Base-by-base conservation (phyloP, 176 grass and related monocot species). In the Avena eriantha region DNA sequence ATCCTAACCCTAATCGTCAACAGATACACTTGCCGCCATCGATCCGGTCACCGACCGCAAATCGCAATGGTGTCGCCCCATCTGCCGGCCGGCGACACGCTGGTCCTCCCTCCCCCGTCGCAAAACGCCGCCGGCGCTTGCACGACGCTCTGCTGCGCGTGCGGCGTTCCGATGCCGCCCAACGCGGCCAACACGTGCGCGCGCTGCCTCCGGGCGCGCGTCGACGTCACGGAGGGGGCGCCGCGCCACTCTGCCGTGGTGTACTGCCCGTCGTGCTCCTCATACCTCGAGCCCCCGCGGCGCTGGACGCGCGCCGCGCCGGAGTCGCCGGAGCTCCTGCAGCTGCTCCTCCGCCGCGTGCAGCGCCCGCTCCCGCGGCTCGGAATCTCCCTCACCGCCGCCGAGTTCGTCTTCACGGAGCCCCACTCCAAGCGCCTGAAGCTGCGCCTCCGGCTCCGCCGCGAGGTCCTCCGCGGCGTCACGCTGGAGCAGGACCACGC, bases 101-200 rank as follows among this genome's bases (percentile, higher is more conserved):
- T 90, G 48, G 79, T 72, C 41, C 81, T 84, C 53, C 56, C 53
- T 3, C 60, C 11, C 2, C 48, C 15, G 23, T 51, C 59, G 54
- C 54, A 18, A 12, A 3, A 17, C 7, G 2, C 39, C 77, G 85
- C 83, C 76, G 66, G 15, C 64, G 73, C 90, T 79, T 82, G 83
- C 39, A 97, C 92, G 75, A 88, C 89, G 26, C 73, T 92, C 14
- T 94, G 94, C 77, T 94, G 86, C 80, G 63, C 77, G 17, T 94
- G 92, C 76, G 90, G 92, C 76, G 80, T 94, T 8, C 8, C 87
- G 19, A 87, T 94, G 80, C 46, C 79, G 16, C 85, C 85, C 15
- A 93, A 92, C 63, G 55, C 85, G 29, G 88, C 92, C 14, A 97
- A 90, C 87, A 89, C 73, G 71, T 97, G 94, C 85, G 81, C 88